A percentile compares a stretch with the other conserved stretches of the same genome.
These are phyloP conservation scores for Aspergillus neoniger DNA, from an alignment of 2,329 filamentous ascomycete species.

Conservation along the genomic window DNA sequence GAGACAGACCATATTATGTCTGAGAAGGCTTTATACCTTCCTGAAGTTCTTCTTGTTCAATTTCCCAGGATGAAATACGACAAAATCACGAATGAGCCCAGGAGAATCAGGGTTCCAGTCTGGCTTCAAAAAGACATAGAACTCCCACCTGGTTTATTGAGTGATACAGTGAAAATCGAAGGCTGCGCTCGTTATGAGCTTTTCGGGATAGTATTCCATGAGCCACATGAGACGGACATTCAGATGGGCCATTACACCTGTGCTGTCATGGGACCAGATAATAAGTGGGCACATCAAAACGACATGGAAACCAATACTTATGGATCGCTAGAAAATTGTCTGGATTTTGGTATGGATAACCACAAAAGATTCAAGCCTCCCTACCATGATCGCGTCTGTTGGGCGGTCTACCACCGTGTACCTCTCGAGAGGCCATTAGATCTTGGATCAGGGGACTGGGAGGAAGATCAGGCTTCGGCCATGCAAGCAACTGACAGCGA, in stretches of 20 bases:
- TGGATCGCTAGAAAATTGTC: not conserved
- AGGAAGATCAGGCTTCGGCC: not conserved
- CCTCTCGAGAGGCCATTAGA: constrained; percentile 4
- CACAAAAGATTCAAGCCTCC: too few species aligned
- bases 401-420: constrained; percentile 23
- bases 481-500: not conserved
- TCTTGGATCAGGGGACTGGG: not conserved
- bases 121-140: not conserved
- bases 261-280: constrained; percentile 22
- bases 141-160: constrained; percentile 10
- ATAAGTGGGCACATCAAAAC: constrained; percentile 22
- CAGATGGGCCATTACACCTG: constrained; percentile 27
- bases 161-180: not conserved
- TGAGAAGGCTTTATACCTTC: constrained; percentile 13
- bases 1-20: not conserved
- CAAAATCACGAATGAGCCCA: too few species aligned
- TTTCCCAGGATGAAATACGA: too few species aligned
- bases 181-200: constrained; percentile 27
- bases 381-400: too few species aligned
- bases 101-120: too few species aligned
- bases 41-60: constrained; percentile 27
- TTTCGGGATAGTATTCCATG: constrained; percentile 27
- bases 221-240: not conserved
- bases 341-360: not conserved
- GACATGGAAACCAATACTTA: constrained; percentile 8